These are phyloP conservation scores for Peterozyma toletana DNA, from an alignment of 805 yeast species.

Conservation along the genomic window DNA sequence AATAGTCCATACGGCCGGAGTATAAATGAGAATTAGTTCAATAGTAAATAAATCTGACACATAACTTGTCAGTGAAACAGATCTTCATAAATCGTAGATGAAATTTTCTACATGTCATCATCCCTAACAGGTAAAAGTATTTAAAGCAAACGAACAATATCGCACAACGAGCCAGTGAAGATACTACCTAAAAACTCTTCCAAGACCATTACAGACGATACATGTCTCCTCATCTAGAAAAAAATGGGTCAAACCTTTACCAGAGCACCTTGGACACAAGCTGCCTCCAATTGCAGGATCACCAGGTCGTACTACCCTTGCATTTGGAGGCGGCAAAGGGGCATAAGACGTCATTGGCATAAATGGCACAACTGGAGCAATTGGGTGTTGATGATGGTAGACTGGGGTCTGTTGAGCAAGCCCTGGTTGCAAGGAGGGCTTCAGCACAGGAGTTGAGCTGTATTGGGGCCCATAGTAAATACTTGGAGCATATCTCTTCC, in stretches of 20 bases:
- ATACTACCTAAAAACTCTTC: constrained; percentile 31
- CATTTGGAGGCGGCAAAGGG: constrained; percentile 6
- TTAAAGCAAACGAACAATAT: too few relatives aligned
- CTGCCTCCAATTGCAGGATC: constrained; percentile 74
- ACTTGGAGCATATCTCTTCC: constrained; percentile 45
- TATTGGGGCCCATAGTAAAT: constrained; percentile 14
- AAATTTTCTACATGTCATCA: too few relatives aligned
- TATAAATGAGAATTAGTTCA: too few relatives aligned
- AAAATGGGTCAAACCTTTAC: constrained; percentile 48
- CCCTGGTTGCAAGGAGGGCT: constrained; percentile 11
- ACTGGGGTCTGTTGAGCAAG: constrained; percentile 15
- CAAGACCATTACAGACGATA: constrained; percentile 59
- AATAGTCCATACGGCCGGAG: too few relatives aligned
- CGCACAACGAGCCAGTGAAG: too few relatives aligned
- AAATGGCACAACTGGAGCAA: not conserved
- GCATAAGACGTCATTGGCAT: constrained; percentile 10
- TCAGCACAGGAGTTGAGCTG: constrained; percentile 7
- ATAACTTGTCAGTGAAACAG: too few relatives aligned
- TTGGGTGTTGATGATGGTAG: constrained; percentile 3
- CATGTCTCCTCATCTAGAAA: constrained; percentile 59
- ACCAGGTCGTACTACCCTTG: constrained; percentile 58
- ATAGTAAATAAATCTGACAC: too few relatives aligned
- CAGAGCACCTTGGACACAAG: constrained; percentile 67
- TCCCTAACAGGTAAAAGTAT: too few relatives aligned
- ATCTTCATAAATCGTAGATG: too few relatives aligned